These are phyloP conservation scores for Austroboletus novae-zelandiae DNA, from an alignment of 1,284 basidiomycete species.

Conservation along the genomic window DNA sequence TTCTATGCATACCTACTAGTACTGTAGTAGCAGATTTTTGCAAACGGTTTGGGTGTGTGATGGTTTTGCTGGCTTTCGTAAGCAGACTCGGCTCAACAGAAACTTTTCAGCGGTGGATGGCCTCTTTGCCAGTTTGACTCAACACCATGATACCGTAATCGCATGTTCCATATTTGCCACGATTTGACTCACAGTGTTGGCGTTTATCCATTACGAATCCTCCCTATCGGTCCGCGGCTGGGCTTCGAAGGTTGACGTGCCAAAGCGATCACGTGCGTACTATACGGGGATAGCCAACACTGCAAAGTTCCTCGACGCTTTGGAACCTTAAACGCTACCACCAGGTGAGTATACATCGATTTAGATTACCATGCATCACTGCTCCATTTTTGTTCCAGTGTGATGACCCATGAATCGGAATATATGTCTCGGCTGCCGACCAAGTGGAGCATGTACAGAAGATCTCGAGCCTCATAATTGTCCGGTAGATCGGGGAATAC, in stretches of 20 bases:
- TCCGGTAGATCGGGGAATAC: background rate
- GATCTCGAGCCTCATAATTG: background rate
- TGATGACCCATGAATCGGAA: background rate
- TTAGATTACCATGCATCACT: background rate
- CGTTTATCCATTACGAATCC: background rate
- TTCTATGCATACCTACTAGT: slow-evolving; percentile 15
- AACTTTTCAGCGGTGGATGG: too few relatives aligned
- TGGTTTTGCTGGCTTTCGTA: slow-evolving; percentile 6
- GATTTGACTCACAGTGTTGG: background rate
- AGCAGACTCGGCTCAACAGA: slow-evolving; percentile 1
- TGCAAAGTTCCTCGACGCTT: too few relatives aligned
- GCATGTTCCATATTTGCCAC: background rate
- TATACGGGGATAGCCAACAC: too few relatives aligned
- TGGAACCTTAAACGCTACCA: too few relatives aligned
- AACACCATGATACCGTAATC: too few relatives aligned
- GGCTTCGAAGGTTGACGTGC: too few relatives aligned
- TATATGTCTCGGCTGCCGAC: background rate
- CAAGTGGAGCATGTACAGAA: background rate
- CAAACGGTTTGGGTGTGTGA: background rate
- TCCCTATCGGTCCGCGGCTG: background rate
- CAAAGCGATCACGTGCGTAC: too few relatives aligned
- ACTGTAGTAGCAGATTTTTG: background rate
- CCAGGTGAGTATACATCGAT: too few relatives aligned
- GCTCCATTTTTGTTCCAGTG: background rate
- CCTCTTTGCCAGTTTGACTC: too few relatives aligned